These are phyloP conservation scores for Panicum miliaceum DNA, from an alignment of 176 grass and related monocot species.

Conservation along the genomic window DNA sequence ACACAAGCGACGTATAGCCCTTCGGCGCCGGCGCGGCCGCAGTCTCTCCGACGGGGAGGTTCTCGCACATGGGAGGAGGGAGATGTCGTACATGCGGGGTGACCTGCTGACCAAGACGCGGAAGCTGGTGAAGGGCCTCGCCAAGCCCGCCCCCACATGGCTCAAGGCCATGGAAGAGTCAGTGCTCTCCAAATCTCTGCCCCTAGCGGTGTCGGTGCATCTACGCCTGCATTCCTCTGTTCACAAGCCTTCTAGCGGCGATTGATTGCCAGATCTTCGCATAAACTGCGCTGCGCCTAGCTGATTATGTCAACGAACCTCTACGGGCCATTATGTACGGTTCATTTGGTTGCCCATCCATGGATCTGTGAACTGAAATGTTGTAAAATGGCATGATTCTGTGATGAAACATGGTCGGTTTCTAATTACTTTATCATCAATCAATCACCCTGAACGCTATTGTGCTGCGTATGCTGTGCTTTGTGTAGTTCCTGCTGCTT, in stretches of 20 bases:
- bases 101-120: neutral
- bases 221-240: neutral
- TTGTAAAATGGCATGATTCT: neutral
- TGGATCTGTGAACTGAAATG: neutral
- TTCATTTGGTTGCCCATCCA: neutral
- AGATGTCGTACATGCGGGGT: no score
- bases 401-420: neutral
- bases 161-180: conserved; percentile 96
- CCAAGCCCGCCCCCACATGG: conserved; percentile 69
- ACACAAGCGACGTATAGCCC: no score
- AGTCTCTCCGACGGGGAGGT: no score
- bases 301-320: neutral
- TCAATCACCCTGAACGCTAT: neutral
- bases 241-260: neutral
- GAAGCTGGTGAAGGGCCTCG: conserved; percentile 88
- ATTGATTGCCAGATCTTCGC: neutral
- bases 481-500: neutral
- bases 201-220: neutral
- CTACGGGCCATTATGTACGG: neutral
- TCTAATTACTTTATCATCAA: no score
- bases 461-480: neutral
- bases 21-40: no score
- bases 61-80: no score
- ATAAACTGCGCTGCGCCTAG: neutral
- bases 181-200: neutral